A percentile compares a stretch with the other conserved stretches of the same genome.
These are phyloP conservation scores for Pulveroboletus sp. DNA, from an alignment of 768 basidiomycete species.

Conservation along the genomic window DNA sequence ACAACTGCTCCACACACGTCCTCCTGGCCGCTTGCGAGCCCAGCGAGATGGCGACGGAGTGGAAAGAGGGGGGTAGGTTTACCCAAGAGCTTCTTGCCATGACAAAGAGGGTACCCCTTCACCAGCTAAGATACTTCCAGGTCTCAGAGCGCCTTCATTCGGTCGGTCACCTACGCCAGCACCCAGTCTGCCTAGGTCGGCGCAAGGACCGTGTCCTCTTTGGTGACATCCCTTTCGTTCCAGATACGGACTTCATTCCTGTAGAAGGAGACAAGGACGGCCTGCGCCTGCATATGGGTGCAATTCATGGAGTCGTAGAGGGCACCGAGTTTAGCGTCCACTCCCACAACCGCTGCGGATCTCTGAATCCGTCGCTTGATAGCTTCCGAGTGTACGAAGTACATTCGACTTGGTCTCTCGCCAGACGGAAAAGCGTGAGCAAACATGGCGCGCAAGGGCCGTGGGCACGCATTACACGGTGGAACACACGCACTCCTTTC, in stretches of 20 bases:
- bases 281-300: constrained; percentile 52
- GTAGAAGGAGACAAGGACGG: constrained; percentile 37
- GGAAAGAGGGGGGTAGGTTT: constrained; percentile 59
- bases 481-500: constrained; percentile 56
- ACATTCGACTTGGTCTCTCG: constrained; percentile 55
- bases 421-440: constrained; percentile 35
- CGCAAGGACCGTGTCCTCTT: constrained; percentile 50
- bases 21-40: constrained; percentile 54
- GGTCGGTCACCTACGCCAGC: constrained; percentile 37
- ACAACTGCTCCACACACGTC: constrained; percentile 40
- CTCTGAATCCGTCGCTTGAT: constrained; percentile 50
- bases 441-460: constrained; percentile 36
- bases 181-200: constrained; percentile 46
- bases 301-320: constrained; percentile 58
- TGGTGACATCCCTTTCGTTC: constrained; percentile 49
- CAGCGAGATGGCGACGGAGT: constrained; percentile 54
- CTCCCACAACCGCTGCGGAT: constrained; percentile 55
- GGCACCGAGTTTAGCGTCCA: constrained; percentile 62
- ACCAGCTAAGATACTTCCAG: constrained; percentile 46
- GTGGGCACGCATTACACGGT: constrained; percentile 51
- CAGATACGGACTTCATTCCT: constrained; percentile 45
- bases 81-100: constrained; percentile 51
- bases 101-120: constrained; percentile 43
- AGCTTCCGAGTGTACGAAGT: constrained; percentile 49
- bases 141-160: constrained; percentile 42